Evolutionary conservation across 306 rosid genomes (phyloP), one percentile per base, ranked within the genome.

Genomic region (Cicer judaicum): DNA sequence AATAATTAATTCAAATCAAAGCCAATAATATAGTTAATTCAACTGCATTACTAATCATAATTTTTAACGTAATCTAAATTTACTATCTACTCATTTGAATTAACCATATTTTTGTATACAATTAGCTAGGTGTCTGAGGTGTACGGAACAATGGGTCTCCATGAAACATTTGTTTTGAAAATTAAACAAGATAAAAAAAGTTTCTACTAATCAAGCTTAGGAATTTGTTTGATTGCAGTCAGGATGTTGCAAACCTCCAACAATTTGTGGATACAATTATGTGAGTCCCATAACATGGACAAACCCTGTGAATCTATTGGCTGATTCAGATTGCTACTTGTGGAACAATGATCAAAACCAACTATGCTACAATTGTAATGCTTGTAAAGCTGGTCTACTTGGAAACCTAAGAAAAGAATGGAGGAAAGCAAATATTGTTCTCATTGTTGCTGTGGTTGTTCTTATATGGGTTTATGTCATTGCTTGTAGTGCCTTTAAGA

Each of bases 231-330:
- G 62, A 55, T 24, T 73, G 74, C 92, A 94, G 98, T 87, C 97
- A 54, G 98, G 98, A 3, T 94, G 98, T 46, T 94, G 98, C 78
- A 91, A 91, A 75, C 97, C 98, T 46, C 95, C 98, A 3, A 80
- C 89, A 7, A 80, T 67, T 0, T 94, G 97, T 64, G 98, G 94
- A 3, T 91, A 80, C 90, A 86, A 14, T 54, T 94, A 80, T 55
- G 88, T 90, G 79, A 91, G 78, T 78, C 98, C 97, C 15, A 86
- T 91, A 49, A 1, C 77, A 52, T 94, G 98, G 98, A 64, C 79
- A 44, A 90, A 87, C 89, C 97, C 99, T 7, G 85, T 4, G 61
- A 87, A 77, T 74, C 90, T 87, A 1, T 76, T 71, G 88, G 93
- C 78, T 3, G 97, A 91, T 66, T 88, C 82, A 13, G 99, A 94